These are phyloP conservation scores for Capsicum baccatum DNA, from an alignment of 257 asterid species.

Conservation along the genomic window DNA sequence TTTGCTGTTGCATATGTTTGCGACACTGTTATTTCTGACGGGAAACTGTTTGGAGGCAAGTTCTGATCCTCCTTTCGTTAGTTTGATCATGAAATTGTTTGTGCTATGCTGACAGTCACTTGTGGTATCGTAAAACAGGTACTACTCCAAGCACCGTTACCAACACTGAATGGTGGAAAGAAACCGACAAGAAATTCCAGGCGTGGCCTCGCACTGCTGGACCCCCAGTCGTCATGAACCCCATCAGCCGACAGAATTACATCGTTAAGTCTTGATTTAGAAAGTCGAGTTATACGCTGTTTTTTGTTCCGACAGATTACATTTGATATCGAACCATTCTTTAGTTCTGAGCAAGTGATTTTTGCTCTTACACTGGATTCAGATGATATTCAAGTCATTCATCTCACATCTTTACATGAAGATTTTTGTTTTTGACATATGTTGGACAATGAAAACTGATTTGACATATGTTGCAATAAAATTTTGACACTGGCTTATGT, in stretches of 20 bases:
- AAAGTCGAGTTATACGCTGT: background rate
- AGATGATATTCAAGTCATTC: background rate
- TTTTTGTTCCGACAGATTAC: background rate
- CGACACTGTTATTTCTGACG: slow-evolving; percentile 34
- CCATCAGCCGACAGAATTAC: slow-evolving; percentile 93
- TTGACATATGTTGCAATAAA: slow-evolving; percentile 15
- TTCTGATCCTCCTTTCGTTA: slow-evolving; percentile 8
- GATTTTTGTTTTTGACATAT: slow-evolving; percentile 5
- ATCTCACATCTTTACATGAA: background rate
- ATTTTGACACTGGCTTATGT: background rate
- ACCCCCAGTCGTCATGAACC: slow-evolving; percentile 97
- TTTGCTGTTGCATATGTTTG: slow-evolving; percentile 37
- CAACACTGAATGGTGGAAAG: slow-evolving; percentile 68
- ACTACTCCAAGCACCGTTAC: slow-evolving; percentile 69
- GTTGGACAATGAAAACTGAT: slow-evolving; percentile 7
- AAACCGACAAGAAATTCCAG: slow-evolving; percentile 89
- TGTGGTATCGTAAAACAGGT: slow-evolving; percentile 49
- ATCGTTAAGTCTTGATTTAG: slow-evolving; percentile 70
- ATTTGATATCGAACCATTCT: background rate
- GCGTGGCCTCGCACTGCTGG: slow-evolving; percentile 99
- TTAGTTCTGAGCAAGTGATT: slow-evolving; percentile 13
- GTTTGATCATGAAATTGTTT: background rate
- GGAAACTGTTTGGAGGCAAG: slow-evolving; percentile 50
- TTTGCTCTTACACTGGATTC: background rate
- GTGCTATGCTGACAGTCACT: slow-evolving; percentile 8